phyloP scores from a whole-genome alignment of 148 eudicot genomes.

The Nyssa sinensis region DNA sequence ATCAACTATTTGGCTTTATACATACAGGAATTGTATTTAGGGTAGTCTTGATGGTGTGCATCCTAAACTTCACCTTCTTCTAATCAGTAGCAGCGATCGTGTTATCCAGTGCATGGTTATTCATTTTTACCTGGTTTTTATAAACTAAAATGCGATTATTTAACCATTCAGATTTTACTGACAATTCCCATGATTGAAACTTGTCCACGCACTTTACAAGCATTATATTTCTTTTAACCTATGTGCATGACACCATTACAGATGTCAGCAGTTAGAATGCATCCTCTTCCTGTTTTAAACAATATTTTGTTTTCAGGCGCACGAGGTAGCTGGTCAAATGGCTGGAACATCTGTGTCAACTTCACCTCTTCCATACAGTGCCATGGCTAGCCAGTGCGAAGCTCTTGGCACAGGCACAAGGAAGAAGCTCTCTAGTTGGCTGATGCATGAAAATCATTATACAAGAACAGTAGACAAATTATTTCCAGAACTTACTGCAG shows the following conservation, averaged over 20 bases:
- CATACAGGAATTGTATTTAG: background rate
- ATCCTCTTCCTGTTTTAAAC: background rate
- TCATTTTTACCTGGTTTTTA: background rate
- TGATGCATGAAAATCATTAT: constrained; percentile 43
- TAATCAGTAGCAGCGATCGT: background rate
- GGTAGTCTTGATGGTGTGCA: background rate
- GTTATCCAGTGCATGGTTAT: background rate
- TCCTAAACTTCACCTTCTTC: background rate
- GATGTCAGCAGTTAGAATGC: background rate
- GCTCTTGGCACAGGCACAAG: constrained; percentile 75
- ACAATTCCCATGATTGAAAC: background rate
- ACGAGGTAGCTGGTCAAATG: constrained; percentile 94
- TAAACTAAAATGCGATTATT: background rate
- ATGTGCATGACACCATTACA: background rate
- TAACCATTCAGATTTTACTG: background rate
- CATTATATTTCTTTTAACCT: no score
- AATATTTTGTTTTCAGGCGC: constrained; percentile 53
- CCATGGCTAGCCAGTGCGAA: constrained; percentile 89
- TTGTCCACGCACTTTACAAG: no score
- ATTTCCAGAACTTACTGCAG: constrained; percentile 19
- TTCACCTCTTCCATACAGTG: constrained; percentile 78
- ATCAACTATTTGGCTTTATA: no score
- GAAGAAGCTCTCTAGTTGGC: constrained; percentile 83
- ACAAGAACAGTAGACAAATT: constrained; percentile 21
- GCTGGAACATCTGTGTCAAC: constrained; percentile 81